Evolutionary conservation across 257 asterid genomes (phyloP).

Genomic region (Fraxinus pennsylvanica): DNA sequence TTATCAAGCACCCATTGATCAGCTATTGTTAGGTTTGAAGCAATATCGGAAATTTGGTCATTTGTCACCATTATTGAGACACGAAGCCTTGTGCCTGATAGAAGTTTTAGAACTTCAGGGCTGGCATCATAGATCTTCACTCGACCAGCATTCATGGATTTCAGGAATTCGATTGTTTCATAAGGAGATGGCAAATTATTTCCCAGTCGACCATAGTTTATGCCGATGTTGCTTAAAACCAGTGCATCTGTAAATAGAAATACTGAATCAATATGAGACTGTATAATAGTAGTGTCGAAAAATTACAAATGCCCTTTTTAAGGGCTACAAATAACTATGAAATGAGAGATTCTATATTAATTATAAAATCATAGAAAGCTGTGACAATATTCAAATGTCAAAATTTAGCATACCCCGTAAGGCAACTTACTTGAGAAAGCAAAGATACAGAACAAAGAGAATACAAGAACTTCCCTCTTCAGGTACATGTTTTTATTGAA

Average conservation of each 20-base stretch:
- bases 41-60: constrained; percentile 45
- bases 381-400: not conserved
- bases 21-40: constrained; percentile 48
- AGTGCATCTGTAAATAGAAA: constrained; percentile 39
- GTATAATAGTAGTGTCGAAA: not conserved
- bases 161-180: constrained; percentile 47
- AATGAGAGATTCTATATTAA: too few relatives aligned
- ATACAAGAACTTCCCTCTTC: constrained; percentile 23
- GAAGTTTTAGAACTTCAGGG: constrained; percentile 58
- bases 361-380: not conserved
- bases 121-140: constrained; percentile 68
- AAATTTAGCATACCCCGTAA: not conserved
- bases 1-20: constrained; percentile 58
- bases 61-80: constrained; percentile 63
- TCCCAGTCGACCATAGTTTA: constrained; percentile 69
- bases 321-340: not conserved
- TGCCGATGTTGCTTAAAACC: constrained; percentile 41
- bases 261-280: not conserved
- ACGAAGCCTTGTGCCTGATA: constrained; percentile 52
- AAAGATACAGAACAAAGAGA: constrained; percentile 39
- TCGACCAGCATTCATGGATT: constrained; percentile 38
- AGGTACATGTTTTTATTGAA: constrained; percentile 18
- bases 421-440: constrained; percentile 47
- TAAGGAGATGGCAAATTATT: constrained; percentile 56
- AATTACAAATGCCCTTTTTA: not conserved